These are phyloP conservation scores for Fraxinus sp. DNA, from an alignment of 305 asterid genomes.

Conservation along the genomic window DNA sequence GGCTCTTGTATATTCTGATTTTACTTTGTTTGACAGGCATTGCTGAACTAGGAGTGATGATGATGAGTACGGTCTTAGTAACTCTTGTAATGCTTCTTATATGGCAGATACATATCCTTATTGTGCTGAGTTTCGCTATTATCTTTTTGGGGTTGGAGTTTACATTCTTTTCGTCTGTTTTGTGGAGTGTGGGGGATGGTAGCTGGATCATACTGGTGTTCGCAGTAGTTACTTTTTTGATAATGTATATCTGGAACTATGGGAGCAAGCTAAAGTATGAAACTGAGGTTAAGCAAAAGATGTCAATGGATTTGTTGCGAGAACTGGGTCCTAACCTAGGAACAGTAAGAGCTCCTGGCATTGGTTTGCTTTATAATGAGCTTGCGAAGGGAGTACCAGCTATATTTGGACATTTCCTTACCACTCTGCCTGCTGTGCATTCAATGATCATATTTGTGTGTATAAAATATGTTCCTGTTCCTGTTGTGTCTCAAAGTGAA, in stretches of 20 bases:
- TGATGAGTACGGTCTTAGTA: conserved; percentile 89
- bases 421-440: conserved; percentile 95
- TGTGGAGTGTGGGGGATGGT: conserved; percentile 94
- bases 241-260: conserved; percentile 96
- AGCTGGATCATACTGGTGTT: conserved; percentile 97
- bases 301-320: conserved; percentile 86
- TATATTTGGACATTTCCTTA: conserved; percentile 91
- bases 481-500: conserved; percentile 90
- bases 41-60: conserved; percentile 96
- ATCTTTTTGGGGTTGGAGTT: conserved; percentile 91
- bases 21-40: conserved; percentile 58
- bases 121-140: conserved; percentile 66
- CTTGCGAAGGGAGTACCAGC: conserved; percentile 94
- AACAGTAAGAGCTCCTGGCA: conserved; percentile 96
- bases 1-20: conserved; percentile 32
- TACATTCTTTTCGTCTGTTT: conserved; percentile 82
- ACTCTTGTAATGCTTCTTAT: conserved; percentile 98
- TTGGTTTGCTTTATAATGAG: conserved; percentile 91
- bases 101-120: conserved; percentile 91
- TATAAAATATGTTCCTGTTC: conserved; percentile 88
- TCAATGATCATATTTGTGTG: conserved; percentile 97
- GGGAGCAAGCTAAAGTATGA: conserved; percentile 98
- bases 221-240: conserved; percentile 68
- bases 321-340: conserved; percentile 89
- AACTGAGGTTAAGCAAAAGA: conserved; percentile 87